Evolutionary conservation across 805 yeast species (phyloP), one percentile per base, ranked within the genome.

Genomic region (Pichia eremophila): DNA sequence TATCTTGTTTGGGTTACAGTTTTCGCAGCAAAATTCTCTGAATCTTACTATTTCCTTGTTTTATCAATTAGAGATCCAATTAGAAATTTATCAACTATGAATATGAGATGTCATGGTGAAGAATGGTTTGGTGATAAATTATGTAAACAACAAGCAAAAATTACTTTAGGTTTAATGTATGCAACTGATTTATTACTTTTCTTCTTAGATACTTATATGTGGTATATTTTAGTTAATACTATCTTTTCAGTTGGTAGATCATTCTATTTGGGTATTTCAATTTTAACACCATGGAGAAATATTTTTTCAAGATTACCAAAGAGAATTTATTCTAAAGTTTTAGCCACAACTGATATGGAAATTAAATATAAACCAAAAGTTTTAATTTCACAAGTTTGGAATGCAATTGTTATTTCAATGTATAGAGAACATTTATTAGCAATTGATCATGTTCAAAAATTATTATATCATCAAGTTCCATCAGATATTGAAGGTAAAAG

Each of bases 251-350:
- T 93, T 62, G 97, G 96, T 59, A 87, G 96, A 66, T 93, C 99
- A 15, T 93, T 93, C 78, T 93, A 91, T 77, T 78, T 95, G 69
- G 99, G 99, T 84, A 90, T 93, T 60, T 93, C 99, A 41, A 91
- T 93, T 56, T 81, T 90, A 75, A 93, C 99, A 39, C 99, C 99
- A 53, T 93, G 99, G 99, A 87, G 98, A 80, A 93, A 95, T 68
- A 90, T 93, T 59, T 93, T 91, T 76, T 83, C 96, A 46, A 83
- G 99, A 70, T 74, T 93, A 66, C 99, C 99, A 66, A 93, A 93
- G 82, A 88, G 99, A 81, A 88, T 93, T 57, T 95, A 93, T 76
- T 88, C 97, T 48, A 93, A 93, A 79, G 83, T 93, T 56, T 79
- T 93, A 70, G 98, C 98, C 42, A 93, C 99, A 36, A 86, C 96